Evolutionary conservation across 225 moss, liverwort and hornwort genomes (phyloP).

Genomic region (Marchantia polymorpha): DNA sequence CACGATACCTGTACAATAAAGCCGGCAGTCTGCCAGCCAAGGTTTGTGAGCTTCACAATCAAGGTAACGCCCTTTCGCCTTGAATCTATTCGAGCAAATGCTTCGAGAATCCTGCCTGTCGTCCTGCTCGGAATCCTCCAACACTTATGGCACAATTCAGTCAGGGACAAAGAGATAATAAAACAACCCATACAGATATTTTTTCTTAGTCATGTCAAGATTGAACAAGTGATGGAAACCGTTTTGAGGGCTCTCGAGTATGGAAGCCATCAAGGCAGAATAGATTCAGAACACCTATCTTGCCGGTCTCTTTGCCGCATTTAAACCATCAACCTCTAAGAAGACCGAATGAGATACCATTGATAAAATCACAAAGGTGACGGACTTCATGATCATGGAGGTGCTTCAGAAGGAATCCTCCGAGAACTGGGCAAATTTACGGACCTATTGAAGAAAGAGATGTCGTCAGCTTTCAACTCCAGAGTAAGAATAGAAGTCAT

Average conservation of each 20-base stretch:
- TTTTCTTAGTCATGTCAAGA: too few species aligned
- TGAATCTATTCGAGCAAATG: not conserved
- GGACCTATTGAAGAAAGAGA: constrained; percentile 9
- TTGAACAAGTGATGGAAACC: not conserved
- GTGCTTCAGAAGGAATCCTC: not conserved
- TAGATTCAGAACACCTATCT: not conserved
- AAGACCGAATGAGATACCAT: not conserved
- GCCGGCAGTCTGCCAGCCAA: constrained; percentile 14
- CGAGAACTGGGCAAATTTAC: not conserved
- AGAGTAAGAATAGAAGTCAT: constrained; percentile 22
- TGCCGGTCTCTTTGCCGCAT: not conserved
- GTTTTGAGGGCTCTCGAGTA: not conserved
- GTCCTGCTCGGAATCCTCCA: constrained; percentile 20
- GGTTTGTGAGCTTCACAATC: constrained; percentile 27
- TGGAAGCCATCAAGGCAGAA: not conserved
- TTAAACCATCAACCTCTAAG: too few species aligned
- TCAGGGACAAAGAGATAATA: not conserved
- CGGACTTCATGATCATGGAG: not conserved
- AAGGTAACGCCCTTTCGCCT: not conserved
- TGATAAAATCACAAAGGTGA: not conserved
- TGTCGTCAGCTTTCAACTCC: constrained; percentile 18
- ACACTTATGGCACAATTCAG: not conserved
- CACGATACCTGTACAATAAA: constrained; percentile 24
- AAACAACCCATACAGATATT: not conserved
- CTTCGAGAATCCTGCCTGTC: constrained; percentile 26